Percentiles rank a stretch among this genome's conserved stretches.
phyloP scores from a whole-genome alignment of 179 eudicot genomes.

The Drosera spatulata region DNA sequence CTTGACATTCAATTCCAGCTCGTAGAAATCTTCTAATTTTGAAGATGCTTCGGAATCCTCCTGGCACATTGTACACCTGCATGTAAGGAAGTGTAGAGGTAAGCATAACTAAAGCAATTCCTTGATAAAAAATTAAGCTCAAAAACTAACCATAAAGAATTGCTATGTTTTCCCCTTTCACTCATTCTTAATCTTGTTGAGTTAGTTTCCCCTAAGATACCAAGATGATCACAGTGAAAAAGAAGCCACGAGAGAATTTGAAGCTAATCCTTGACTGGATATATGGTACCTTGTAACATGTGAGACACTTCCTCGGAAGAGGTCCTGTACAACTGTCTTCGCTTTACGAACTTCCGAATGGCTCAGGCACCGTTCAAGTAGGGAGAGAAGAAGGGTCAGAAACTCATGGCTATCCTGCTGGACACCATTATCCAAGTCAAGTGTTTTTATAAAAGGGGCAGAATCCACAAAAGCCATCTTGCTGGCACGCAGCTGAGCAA shows the following conservation, averaged over 20 bases:
- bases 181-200: too few relatives aligned
- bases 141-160: too few relatives aligned
- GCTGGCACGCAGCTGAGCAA: conserved; percentile 82
- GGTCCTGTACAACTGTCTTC: conserved; percentile 76
- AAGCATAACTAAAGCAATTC: neutral
- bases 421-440: conserved; percentile 92
- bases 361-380: conserved; percentile 85
- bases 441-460: conserved; percentile 81
- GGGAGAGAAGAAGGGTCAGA: conserved; percentile 84
- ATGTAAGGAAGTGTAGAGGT: neutral
- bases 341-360: conserved; percentile 51
- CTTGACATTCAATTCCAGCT: conserved; percentile 81
- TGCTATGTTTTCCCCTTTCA: too few relatives aligned
- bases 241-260: neutral
- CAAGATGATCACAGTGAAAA: neutral
- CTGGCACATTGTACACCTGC: conserved; percentile 85
- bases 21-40: conserved; percentile 90
- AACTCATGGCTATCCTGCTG: conserved; percentile 99
- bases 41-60: conserved; percentile 87
- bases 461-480: conserved; percentile 84
- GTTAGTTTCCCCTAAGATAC: neutral
- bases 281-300: conserved; percentile 82
- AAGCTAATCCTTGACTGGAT: neutral
- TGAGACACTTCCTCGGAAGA: conserved; percentile 91
- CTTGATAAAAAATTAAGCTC: too few relatives aligned